Evolutionary conservation across 148 eudicot genomes (phyloP), one percentile per base, ranked within the genome.

Genomic region (Cornus kousa): DNA sequence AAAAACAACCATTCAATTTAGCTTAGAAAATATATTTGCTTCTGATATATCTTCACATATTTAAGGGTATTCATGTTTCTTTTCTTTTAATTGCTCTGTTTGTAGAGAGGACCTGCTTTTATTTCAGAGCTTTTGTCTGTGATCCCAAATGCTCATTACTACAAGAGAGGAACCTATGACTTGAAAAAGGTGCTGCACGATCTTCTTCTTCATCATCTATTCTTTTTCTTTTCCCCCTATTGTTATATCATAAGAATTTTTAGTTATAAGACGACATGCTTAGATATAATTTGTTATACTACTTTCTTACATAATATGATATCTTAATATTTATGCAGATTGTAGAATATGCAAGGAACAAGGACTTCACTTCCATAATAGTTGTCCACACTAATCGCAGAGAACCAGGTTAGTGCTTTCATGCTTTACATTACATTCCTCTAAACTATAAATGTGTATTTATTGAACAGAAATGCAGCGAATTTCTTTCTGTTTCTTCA

Each of bases 151-250:
- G 84, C 98, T 50, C 83, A 88, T 72, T 91, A 89, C 82, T 83
- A 87, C 76, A 95, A 93, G 81, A 88, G 98, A 90, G 98, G 98
- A 80, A 94, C 98, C 5, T 94, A 94, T 84, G 98, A 94, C 83
- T 86, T 90, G 79, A 92, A 94, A 82, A 90, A 94, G 94, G 91
- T 91, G 24, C 50, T 7, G 70, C 2, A 68, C 20, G 22, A 1
- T 0, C 2, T 62, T 17, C 0, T 22, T 28, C 64, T 59, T 69
- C 66, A 33, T 76, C 39, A 65, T 55, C 23, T 75, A 9, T n/a
- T 55, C 19, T 60, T 60, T 1, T 31, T 39, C 46, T 19, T 7
- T 53, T 62, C 14, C 33, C 19, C 43, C 14, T 48, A 4, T n/a
- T 37, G 68, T 28, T 28, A 28, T 28, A 28, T 28, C 28, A 28